Conservation (phyloP, 305 asterid genomes). For the Petunia hybrid region DNA sequence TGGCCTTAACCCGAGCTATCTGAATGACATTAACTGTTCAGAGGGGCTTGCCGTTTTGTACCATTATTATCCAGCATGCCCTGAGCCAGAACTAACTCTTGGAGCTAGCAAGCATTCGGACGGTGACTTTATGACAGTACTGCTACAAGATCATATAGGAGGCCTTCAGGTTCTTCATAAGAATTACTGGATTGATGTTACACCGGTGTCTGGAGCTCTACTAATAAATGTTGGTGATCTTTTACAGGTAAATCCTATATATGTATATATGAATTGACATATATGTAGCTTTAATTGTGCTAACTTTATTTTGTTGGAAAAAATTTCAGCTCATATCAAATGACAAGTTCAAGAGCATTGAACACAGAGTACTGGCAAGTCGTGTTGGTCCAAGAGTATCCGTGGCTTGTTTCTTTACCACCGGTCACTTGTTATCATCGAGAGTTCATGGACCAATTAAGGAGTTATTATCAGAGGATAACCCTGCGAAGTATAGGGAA, state of each 20-base stretch:
- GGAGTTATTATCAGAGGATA: conserved; percentile 40
- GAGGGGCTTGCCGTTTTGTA: conserved; percentile 31
- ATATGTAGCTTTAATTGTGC: not conserved
- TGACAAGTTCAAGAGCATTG: conserved; percentile 35
- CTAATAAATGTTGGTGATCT: conserved; percentile 37
- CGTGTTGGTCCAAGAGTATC: conserved; percentile 37
- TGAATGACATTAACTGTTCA: conserved; percentile 32
- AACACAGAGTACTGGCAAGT: conserved; percentile 41
- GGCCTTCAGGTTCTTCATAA: conserved; percentile 41
- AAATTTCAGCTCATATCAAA: conserved; percentile 42
- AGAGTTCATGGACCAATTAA: conserved; percentile 36
- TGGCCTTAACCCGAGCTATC: conserved; percentile 26
- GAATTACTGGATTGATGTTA: conserved; percentile 36
- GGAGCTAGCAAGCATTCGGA: conserved; percentile 36
- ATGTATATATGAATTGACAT: not conserved
- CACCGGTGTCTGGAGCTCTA: conserved; percentile 32
- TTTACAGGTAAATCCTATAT: conserved; percentile 34
- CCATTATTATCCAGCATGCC: conserved; percentile 38
- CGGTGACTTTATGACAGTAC: conserved; percentile 34
- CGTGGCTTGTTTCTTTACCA: conserved; percentile 35
- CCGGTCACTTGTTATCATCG: not conserved
- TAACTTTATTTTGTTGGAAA: not conserved
- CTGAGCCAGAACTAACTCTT: conserved; percentile 37
- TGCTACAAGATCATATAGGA: conserved; percentile 37
- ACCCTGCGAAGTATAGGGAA: conserved; percentile 34